Evolutionary conservation across 2,329 filamentous ascomycete genomes (phyloP).

Genomic region (Lanzia echinophila): DNA sequence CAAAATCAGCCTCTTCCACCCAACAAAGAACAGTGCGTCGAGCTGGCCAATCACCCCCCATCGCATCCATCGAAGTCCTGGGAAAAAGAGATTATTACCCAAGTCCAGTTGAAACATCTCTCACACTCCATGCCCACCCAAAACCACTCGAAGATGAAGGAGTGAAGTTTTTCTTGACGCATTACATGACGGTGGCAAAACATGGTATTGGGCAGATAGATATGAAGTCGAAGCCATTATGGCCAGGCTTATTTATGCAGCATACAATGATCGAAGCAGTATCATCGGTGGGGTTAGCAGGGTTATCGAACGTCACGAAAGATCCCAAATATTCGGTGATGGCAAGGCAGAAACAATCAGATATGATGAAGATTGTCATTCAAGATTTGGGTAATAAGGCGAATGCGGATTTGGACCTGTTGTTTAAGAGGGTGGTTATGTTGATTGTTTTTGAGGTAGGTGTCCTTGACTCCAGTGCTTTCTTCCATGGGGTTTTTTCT

Average conservation of each 20-base stretch:
- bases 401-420: constrained; percentile 42
- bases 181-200: constrained; percentile 14
- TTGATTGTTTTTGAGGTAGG: constrained; percentile 44
- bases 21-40: not conserved
- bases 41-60: not conserved
- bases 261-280: constrained; percentile 35
- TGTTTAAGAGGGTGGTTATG: constrained; percentile 47
- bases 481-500: too few species aligned
- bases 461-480: not conserved
- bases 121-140: not conserved
- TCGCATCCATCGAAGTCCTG: not conserved
- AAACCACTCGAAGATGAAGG: constrained; percentile 13
- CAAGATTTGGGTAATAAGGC: constrained; percentile 37
- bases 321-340: constrained; percentile 36
- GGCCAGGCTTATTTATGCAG: not conserved
- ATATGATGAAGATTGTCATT: constrained; percentile 42
- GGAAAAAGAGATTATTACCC: not conserved
- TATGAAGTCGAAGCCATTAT: constrained; percentile 20
- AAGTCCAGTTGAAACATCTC: not conserved
- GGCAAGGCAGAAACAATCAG: constrained; percentile 45
- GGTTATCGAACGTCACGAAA: constrained; percentile 37
- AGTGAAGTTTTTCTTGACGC: constrained; percentile 22
- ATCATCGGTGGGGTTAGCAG: constrained; percentile 47
- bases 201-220: not conserved
- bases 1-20: too few species aligned